Conservation (phyloP, 176 grass and related monocot species). For the Oryza nivara region DNA sequence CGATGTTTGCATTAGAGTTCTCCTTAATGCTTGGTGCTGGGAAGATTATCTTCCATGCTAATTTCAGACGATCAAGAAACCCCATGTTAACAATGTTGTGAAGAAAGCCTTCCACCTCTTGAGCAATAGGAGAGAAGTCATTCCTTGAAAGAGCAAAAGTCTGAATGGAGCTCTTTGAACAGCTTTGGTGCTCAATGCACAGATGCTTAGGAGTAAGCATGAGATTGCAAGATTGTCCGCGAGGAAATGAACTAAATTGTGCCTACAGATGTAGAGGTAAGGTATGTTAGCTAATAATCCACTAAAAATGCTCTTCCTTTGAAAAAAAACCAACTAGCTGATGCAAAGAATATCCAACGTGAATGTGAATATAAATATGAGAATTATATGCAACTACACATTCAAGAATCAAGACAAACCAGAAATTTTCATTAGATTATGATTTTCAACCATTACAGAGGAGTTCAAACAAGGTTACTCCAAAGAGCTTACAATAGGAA, state of each 20-base stretch:
- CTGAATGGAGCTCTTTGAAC: slow-evolving; percentile 9
- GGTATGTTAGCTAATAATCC: background rate
- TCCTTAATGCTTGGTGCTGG: slow-evolving; percentile 55
- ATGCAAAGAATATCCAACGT: background rate
- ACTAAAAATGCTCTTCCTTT: background rate
- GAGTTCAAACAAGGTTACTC: no score
- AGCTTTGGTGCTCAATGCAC: slow-evolving; percentile 28
- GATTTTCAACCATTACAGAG: background rate
- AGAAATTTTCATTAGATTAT: background rate
- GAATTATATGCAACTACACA: background rate
- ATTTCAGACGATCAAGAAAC: slow-evolving; percentile 74
- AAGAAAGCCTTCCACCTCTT: slow-evolving; percentile 73
- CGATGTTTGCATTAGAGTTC: slow-evolving; percentile 87
- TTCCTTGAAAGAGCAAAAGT: slow-evolving; percentile 45
- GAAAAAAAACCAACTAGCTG: background rate
- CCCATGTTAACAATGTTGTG: slow-evolving; percentile 67
- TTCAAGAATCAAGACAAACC: slow-evolving; percentile 7
- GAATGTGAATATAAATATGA: background rate
- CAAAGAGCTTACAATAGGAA: background rate
- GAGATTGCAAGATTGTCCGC: slow-evolving; percentile 40
- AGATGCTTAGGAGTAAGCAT: slow-evolving; percentile 45
- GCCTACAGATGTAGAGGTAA: slow-evolving; percentile 40
- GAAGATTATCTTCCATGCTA: slow-evolving; percentile 90
- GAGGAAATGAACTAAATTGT: slow-evolving; percentile 41
- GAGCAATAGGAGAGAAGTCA: slow-evolving; percentile 54